Base-by-base conservation (phyloP, 1,284 basidiomycete species). In the Meira miltonrushii region DNA sequence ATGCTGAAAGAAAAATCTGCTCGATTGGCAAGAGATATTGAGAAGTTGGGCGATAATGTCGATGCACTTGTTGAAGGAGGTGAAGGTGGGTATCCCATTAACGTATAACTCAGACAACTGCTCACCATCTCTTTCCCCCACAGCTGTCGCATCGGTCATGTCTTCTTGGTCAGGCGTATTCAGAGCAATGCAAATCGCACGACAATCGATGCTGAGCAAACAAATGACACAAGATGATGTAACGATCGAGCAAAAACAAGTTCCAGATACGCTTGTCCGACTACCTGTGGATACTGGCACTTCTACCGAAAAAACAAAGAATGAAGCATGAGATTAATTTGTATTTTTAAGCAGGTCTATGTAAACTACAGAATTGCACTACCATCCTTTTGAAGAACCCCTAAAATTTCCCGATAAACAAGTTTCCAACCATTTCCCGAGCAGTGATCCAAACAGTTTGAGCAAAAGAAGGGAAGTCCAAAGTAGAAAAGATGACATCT, bases 381-480 rank as follows among this genome's bases (percentile, higher is more conserved):
- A n/a, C n/a, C n/a, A n/a, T n/a, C n/a, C n/a, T n/a, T n/a, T n/a
- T n/a, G n/a, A n/a, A n/a, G 23, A 48, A 48, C 12, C 12, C 12
- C 13, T 39, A 28, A 53, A 39, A 56, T 28, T 47, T 56, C 49
- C 67, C 67, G 10, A 39, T 53, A 48, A 74, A 56, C 23, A 77
- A 52, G 54, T 77, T 77, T 5, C 61, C 61, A 12, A 74, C 44
- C 74, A 77, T 77, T 61, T 77, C 75, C 3, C 75, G 60, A 7
- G 58, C 92, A 0, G 92, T 92, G 67, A 95, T 85, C 51, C 85
- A 81, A 3, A 83, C 81, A 0, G 93, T 97, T 68, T 87, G 82
- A 77, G 86, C 92, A 60, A 97, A 82, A 0, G 92, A 90, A 10
- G 84, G 84, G 55, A 91, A 68, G 80, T 98, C 94, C 17, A 97